Percentiles rank a stretch among this genome's conserved stretches.
These are phyloP conservation scores for Cladophialophora chaetospira DNA, from an alignment of 2,329 filamentous ascomycete genomes.

Conservation along the genomic window DNA sequence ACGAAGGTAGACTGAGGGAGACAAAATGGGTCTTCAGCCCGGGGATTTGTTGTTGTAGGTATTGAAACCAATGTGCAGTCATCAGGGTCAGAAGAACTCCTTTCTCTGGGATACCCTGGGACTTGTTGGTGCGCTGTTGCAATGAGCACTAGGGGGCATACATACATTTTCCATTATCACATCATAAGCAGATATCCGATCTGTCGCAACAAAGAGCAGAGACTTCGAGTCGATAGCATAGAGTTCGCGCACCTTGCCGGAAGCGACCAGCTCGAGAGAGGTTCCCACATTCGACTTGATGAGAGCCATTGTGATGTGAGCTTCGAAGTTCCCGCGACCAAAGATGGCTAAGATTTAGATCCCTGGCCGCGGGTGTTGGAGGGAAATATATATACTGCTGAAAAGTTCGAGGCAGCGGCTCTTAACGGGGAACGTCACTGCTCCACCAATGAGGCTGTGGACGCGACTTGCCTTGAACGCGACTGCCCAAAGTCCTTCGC, in stretches of 20 bases:
- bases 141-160: constrained; percentile 46
- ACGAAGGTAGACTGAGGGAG: constrained; percentile 57
- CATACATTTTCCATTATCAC: constrained; percentile 78
- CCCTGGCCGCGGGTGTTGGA: too few species aligned
- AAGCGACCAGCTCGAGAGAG: constrained; percentile 54
- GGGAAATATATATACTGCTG: too few species aligned
- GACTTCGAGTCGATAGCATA: constrained; percentile 70
- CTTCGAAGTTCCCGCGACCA: neutral
- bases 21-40: constrained; percentile 65
- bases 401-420: too few species aligned
- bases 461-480: neutral
- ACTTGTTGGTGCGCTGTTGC: constrained; percentile 34
- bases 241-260: constrained; percentile 79
- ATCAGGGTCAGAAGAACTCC: constrained; percentile 68
- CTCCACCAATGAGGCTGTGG: neutral
- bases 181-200: constrained; percentile 95
- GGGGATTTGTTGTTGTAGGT: constrained; percentile 60
- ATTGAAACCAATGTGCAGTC: constrained; percentile 68
- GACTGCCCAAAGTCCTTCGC: too few species aligned
- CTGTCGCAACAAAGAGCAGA: constrained; percentile 80
- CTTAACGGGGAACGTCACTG: too few species aligned
- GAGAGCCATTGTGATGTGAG: constrained; percentile 25
- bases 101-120: constrained; percentile 67
- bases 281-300: constrained; percentile 45
- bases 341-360: too few species aligned